Base-by-base conservation (phyloP, 2,329 filamentous ascomycete species). In the Piedraia hortae region DNA sequence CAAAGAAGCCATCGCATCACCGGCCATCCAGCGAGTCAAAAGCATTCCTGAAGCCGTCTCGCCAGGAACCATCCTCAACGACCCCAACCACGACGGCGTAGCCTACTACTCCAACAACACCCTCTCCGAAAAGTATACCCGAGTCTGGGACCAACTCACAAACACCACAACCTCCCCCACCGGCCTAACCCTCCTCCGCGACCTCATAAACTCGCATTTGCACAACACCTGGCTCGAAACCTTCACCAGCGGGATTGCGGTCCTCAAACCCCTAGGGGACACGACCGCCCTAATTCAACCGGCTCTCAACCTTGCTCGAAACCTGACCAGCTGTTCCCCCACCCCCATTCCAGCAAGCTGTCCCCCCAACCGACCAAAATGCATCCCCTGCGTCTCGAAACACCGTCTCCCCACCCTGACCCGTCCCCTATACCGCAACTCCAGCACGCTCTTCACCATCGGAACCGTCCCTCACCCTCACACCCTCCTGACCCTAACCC, bases 381-480 rank as follows among this genome's bases (percentile, higher is more conserved):
- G 82, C 48, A 62, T 55, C 14, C 66, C 69, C 3, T 93, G 82
- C 44, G 57, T 63, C 6, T n/a, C 18, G 9, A 10, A 52, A 62
- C 12, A 56, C 59, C 56, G 61, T 0, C 56, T 77, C 46, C 60
- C 59, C 22, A 58, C 89, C 32, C 52, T 55, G n/a, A 69, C 66
- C 1, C 61, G 65, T 3, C 46, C 59, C 3, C 48, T 56, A 10
- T 85, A 75, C 44, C 58, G 58, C 24, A 90, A 91, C 43, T 58
- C 56, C 4, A 66, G 67, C 8, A 54, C 53, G 2, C 41, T 70
- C 9, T 93, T 78, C 49, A 77, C 71, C 3, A 73, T 97, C 30
- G 78, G 71, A 27, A 73, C 67, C 1, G 69, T 93, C 7, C 82
- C 82, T 0, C 85, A 97, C 41, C 85, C 85, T 0, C 89, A 78